Base-by-base conservation (phyloP, 2,329 filamentous ascomycete species). In the Neopestalotiopsis rosae region DNA sequence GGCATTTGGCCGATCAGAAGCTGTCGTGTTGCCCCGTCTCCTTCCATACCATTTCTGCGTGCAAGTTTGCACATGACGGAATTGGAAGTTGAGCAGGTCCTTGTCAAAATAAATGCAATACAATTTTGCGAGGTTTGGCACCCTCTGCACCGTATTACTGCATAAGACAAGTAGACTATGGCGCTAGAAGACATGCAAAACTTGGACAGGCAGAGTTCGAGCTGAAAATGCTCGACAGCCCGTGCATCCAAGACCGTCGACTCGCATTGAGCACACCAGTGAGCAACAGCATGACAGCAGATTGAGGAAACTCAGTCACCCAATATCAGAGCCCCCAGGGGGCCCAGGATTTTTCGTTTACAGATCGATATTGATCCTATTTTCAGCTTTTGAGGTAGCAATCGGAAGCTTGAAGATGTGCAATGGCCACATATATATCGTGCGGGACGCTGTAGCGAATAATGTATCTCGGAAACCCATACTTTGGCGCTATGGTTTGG, bases 51-150 rank as follows among this genome's bases (percentile, higher is more conserved):
- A 34, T 7, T 17, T 40, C 24, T 20, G 12, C 24, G n/a, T 24
- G 59, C 59, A 58, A 57, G 66, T 64, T 67, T 68, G 70, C 67
- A 71, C 59, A 64, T 67, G 56, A 52, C 65, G 68, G 74, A 73
- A 74, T 77, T 74, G 78, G 84, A 87, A 89, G 89, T 91, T 77
- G 89, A 91, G 88, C 82, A 78, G 80, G 83, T 87, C 83, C 80
- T 79, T 79, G 85, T 86, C 85, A 10, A 62, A 20, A 62, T 24
- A 62, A 28, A 66, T 56, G 45, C 12, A 24, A 81, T 82, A 84
- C 83, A 79, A 80, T 78, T 79, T 76, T 73, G 73, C 80, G 80
- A 80, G 78, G 85, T 85, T 86, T 88, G 85, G 85, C 86, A 87
- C 86, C 86, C 67, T 72, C 71, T 70, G 67, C 52, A 62, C 42